Conservation (phyloP, 208 protist species). For the Trypanosoma cruzi region DNA sequence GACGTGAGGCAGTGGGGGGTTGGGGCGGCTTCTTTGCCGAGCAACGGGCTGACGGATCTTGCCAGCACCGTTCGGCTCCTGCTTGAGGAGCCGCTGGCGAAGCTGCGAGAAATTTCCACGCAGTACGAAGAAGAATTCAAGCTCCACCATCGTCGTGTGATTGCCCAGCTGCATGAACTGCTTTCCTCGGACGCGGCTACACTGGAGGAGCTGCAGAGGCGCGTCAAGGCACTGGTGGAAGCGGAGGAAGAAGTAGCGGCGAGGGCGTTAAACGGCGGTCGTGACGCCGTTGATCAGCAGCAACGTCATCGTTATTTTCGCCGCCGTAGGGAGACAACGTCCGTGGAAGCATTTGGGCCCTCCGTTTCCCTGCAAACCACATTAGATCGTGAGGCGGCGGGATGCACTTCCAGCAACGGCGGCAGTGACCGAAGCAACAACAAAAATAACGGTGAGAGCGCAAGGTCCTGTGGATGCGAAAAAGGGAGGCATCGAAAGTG, state of each 20-base stretch:
- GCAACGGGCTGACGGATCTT: not conserved
- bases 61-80: conserved; percentile 8
- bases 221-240: not conserved
- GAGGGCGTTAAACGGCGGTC: not conserved
- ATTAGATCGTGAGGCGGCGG: not conserved
- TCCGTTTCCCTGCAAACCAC: not conserved
- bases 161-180: conserved; percentile 3
- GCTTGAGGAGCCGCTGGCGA: conserved; percentile 12
- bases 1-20: not conserved
- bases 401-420: not conserved
- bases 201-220: not conserved
- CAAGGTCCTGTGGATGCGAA: conserved; percentile 2
- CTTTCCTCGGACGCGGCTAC: conserved; percentile 10
- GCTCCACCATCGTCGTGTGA: conserved; percentile 3
- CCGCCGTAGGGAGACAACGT: not conserved
- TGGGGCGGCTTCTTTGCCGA: not conserved
- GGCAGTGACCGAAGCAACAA: not conserved
- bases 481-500: not conserved
- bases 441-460: no score
- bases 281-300: not conserved
- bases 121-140: conserved; percentile 6
- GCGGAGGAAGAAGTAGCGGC: not conserved
- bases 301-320: not conserved
- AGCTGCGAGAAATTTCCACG: conserved; percentile 6
- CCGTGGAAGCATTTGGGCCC: conserved; percentile 1